These are phyloP conservation scores for Pyrrhoderma lamaoense DNA, from an alignment of 1,284 basidiomycete species.

Conservation along the genomic window DNA sequence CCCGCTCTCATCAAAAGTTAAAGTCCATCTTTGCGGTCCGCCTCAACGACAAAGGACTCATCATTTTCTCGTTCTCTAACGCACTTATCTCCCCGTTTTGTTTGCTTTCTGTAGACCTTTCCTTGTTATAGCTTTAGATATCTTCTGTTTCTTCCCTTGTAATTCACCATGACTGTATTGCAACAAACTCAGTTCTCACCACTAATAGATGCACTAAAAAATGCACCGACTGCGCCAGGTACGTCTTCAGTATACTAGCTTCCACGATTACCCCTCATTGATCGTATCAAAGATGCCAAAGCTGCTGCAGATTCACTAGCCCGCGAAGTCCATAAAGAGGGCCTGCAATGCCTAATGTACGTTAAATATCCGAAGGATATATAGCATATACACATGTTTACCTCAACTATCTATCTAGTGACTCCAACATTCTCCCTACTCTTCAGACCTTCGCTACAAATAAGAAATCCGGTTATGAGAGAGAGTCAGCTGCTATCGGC, in stretches of 20 bases:
- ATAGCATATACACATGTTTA: slow-evolving; percentile 14
- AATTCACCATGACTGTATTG: slow-evolving; percentile 39
- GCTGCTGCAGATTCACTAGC: slow-evolving; percentile 73
- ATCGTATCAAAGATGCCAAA: slow-evolving; percentile 54
- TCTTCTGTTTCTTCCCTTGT: slow-evolving; percentile 25
- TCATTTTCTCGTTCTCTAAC: no score
- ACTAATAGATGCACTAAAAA: slow-evolving; percentile 54
- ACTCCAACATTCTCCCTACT: slow-evolving; percentile 54
- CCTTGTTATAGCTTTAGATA: not conserved
- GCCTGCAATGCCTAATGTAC: slow-evolving; percentile 57
- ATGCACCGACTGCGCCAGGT: slow-evolving; percentile 71
- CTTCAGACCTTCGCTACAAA: slow-evolving; percentile 73
- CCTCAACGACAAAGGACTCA: no score
- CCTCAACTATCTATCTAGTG: slow-evolving; percentile 36
- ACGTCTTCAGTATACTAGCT: slow-evolving; percentile 20
- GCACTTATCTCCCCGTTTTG: not conserved
- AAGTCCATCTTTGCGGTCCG: no score
- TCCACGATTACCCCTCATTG: slow-evolving; percentile 7
- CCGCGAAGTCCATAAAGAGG: slow-evolving; percentile 55
- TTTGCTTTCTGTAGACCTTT: slow-evolving; percentile 32
- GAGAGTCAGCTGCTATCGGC: slow-evolving; percentile 85
- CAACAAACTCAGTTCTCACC: slow-evolving; percentile 40
- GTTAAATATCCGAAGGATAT: slow-evolving; percentile 25
- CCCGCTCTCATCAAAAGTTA: no score
- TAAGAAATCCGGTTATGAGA: slow-evolving; percentile 88